Evolutionary conservation across 768 basidiomycete genomes (phyloP), one percentile per base, ranked within the genome.

Genomic region (Multifurca ochricompacta): DNA sequence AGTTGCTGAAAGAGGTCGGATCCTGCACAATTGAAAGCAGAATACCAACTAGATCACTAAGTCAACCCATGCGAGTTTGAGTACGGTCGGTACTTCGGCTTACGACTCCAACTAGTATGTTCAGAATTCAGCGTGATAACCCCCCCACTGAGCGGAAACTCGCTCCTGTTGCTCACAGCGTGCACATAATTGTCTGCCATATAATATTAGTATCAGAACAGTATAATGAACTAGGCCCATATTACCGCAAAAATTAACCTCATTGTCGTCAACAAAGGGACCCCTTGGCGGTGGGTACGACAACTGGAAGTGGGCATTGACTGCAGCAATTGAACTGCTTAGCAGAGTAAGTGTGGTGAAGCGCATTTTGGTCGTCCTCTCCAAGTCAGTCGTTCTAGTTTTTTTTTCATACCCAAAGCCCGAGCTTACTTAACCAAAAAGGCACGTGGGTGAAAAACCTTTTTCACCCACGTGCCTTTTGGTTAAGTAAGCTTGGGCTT

Each of bases 211-310:
- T 10, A 43, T 27, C 28, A 28, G 21, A 44, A 34, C n/a, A 6
- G 40, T 8, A 13, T 27, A 6, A 19, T 10, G 25, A 3, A 37
- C 50, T 7, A 2, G n/a, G 34, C 34, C 5, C 45, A 18, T 23
- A 10, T 32, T 56, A 85, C 86, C 87, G 63, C 90, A 90, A 64
- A 87, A 85, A 3, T 61, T 68, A 13, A 74, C 71, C 60, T 87
- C 84, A 16, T 73, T 61, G 47, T 77, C 71, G 55, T 82, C 76
- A 51, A 75, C 74, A 66, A 92, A 91, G 0, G 62, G 64, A 1
- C 90, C 91, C 45, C 91, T 75, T 13, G 87, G 82, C 1, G 72
- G 60, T 11, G 90, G 91, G 66, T 80, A 91, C 63, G 83, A 78
- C 34, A 91, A 73, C 59, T 85, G 83, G 70, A 91, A 92, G 68